Evolutionary conservation across 306 rosid genomes (phyloP).

Genomic region (Mimosa pudica): DNA sequence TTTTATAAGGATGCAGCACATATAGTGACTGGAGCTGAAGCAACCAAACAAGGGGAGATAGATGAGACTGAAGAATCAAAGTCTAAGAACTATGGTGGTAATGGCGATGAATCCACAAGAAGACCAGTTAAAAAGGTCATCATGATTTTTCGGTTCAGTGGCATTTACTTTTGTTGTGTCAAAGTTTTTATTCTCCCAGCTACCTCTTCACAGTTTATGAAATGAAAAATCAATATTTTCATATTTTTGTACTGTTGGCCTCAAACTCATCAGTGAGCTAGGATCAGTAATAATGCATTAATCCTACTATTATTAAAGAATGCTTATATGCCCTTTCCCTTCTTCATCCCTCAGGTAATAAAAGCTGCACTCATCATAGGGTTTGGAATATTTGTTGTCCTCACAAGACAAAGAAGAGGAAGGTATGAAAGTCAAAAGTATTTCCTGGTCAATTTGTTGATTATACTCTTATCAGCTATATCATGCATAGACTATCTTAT

Average conservation of each 20-base stretch:
- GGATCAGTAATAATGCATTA: not conserved
- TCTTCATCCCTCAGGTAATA: slow-evolving; percentile 53
- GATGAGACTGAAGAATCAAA: slow-evolving; percentile 36
- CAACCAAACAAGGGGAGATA: slow-evolving; percentile 33
- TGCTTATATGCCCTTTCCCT: slow-evolving; percentile 14
- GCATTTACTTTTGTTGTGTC: slow-evolving; percentile 7
- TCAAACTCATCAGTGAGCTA: not conserved
- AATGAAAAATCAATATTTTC: slow-evolving; percentile 11
- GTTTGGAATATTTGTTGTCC: slow-evolving; percentile 80
- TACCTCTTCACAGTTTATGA: not conserved
- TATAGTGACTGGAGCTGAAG: slow-evolving; percentile 36
- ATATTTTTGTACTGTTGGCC: not conserved
- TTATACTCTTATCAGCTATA: not conserved
- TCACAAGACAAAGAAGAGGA: slow-evolving; percentile 66
- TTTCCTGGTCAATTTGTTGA: slow-evolving; percentile 9
- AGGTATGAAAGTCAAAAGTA: slow-evolving; percentile 37
- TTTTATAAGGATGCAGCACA: slow-evolving; percentile 41
- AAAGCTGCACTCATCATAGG: slow-evolving; percentile 76
- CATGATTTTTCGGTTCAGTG: slow-evolving; percentile 12
- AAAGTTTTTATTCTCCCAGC: not conserved
- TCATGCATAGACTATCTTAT: slow-evolving; percentile 18
- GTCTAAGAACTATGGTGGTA: slow-evolving; percentile 43
- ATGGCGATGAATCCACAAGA: slow-evolving; percentile 48
- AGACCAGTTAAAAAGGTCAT: slow-evolving; percentile 69
- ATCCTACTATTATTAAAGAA: slow-evolving; percentile 11